A percentile compares a stretch with the other conserved stretches of the same genome.
These are phyloP conservation scores for Debaryomyces subglobosus DNA, from an alignment of 1,139 yeast genomes.

Conservation along the genomic window DNA sequence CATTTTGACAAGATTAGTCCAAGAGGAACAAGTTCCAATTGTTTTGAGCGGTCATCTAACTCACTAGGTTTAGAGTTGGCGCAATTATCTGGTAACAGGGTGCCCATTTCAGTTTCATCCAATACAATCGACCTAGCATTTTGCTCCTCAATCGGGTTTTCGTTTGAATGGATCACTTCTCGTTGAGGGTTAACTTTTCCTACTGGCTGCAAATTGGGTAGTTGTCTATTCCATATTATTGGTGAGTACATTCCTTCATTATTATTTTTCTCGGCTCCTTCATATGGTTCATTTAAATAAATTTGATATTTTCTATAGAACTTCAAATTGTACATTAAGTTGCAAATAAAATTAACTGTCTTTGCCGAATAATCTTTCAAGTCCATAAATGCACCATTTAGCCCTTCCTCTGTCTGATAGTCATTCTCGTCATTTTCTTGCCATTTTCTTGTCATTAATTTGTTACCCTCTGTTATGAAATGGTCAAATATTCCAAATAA, in stretches of 20 bases:
- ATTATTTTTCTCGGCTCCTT: neutral
- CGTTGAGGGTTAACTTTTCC: too few species aligned
- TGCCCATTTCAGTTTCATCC: neutral
- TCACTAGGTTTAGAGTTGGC: neutral
- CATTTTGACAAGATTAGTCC: constrained; percentile 17
- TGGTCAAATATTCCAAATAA: constrained; percentile 16
- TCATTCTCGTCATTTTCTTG: neutral
- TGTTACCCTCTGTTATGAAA: constrained; percentile 5
- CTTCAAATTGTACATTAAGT: constrained; percentile 12
- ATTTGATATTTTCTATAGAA: constrained; percentile 10
- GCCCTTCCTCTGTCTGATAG: neutral
- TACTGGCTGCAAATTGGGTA: constrained; percentile 10
- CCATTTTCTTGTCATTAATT: neutral
- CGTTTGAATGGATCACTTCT: neutral
- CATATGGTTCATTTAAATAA: constrained; percentile 9
- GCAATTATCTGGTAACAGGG: neutral
- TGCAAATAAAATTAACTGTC: constrained; percentile 12
- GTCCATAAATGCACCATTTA: constrained; percentile 1
- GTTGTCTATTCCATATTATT: constrained; percentile 3
- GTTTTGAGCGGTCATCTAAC: neutral
- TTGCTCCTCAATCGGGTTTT: neutral
- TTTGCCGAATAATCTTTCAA: constrained; percentile 9
- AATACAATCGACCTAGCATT: neutral
- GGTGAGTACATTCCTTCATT: neutral
- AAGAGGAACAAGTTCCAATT: constrained; percentile 10